Evolutionary conservation across 306 rosid genomes (phyloP), one percentile per base, ranked within the genome.

Genomic region (Vicia sativa): DNA sequence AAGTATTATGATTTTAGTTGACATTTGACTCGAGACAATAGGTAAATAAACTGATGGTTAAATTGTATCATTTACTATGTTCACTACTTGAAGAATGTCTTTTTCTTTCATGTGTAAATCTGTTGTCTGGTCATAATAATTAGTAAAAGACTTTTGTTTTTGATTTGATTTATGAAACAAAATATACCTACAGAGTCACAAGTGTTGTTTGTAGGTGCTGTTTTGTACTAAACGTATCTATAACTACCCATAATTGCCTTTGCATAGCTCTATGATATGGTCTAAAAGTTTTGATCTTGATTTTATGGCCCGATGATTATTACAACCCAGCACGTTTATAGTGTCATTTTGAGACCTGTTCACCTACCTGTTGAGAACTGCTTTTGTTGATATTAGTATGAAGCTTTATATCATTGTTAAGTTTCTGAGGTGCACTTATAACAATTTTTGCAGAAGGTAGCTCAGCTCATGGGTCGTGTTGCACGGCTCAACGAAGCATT

Each of bases 401-500:
- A n/a, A n/a, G n/a, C 48, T 13, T 55, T 14, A 4, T 10, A 45
- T 15, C 38, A 53, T 37, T 9, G 2, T 19, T 18, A 31, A 72
- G 25, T 61, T 57, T 73, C 29, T 73, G 44, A 34, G 44, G 41
- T 19, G 58, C 61, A 18, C 29, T 9, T 31, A 25, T 26, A 55
- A 62, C 7, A 5, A 34, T 54, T 65, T 72, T 71, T 79, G 86
- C 96, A 93, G 99, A 93, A 90, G 96, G 87, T 80, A 48, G 82
- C 96, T 59, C 97, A 81, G 78, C 83, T 87, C 73, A 84, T 79
- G 91, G 83, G 78, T 66, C 95, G 88, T 14, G 96, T 88, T 38
- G 92, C 87, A 3, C 97, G 91, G 57, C 97, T 93, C 16, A 93
- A 93, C n/a, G 97, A 93, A 82, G 96, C 99, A 42, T 88, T 93